Conservation (phyloP, 2,329 filamentous ascomycete species). For the Corinectria fuckeliana region DNA sequence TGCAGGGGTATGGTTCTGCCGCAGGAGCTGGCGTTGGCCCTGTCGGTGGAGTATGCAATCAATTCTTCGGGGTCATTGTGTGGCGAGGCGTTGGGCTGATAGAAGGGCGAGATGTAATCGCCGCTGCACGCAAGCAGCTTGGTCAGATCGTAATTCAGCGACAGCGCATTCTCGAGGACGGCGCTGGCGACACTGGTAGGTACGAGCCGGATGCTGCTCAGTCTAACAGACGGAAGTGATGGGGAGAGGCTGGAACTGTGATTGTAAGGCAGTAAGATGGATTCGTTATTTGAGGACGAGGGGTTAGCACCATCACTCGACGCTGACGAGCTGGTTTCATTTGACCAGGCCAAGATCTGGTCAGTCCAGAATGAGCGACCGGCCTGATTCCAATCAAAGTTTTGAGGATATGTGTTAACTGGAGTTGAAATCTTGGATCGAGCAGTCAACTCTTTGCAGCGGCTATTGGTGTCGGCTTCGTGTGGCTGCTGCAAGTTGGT, state of each 20-base stretch:
- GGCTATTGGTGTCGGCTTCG: no score
- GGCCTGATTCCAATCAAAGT: background rate
- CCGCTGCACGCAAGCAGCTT: constrained; percentile 20
- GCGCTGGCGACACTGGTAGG: constrained; percentile 30
- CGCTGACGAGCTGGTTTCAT: background rate
- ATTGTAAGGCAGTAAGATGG: background rate
- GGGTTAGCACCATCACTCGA: background rate
- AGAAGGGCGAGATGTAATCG: constrained; percentile 33
- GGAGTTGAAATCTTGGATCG: background rate
- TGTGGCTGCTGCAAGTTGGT: background rate
- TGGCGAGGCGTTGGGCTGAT: constrained; percentile 22
- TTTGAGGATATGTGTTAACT: background rate
- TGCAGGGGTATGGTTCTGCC: constrained; percentile 22
- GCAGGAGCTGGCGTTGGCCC: background rate
- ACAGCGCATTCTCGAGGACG: constrained; percentile 28
- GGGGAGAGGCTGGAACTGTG: background rate
- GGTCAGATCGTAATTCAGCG: constrained; percentile 23
- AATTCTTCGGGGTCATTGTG: constrained; percentile 13
- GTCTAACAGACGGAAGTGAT: constrained; percentile 15
- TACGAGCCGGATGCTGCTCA: constrained; percentile 27
- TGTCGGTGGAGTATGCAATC: background rate
- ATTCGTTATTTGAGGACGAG: background rate
- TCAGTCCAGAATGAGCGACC: background rate
- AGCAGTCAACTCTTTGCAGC: background rate
- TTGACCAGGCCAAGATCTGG: background rate